These are phyloP conservation scores for Agaricus bisporus DNA, from an alignment of 768 basidiomycete genomes.

Conservation along the genomic window DNA sequence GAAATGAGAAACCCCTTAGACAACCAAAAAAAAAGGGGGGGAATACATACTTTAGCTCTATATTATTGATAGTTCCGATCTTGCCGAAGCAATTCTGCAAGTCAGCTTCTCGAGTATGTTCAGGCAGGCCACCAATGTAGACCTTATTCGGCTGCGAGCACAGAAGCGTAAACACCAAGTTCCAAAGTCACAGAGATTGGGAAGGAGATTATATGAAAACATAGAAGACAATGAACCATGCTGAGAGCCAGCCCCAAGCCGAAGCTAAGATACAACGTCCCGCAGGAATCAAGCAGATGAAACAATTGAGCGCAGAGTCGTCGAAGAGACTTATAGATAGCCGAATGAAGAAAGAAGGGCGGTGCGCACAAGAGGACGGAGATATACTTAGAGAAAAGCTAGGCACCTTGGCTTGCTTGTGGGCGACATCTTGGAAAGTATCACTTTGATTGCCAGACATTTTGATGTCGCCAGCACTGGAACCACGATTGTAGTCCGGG, in stretches of 20 bases:
- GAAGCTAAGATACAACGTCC: slow-evolving; percentile 11
- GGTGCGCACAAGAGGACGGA: slow-evolving; percentile 29
- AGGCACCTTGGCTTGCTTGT: slow-evolving; percentile 88
- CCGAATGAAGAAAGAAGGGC: slow-evolving; percentile 20
- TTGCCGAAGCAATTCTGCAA: slow-evolving; percentile 83
- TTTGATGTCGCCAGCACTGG: slow-evolving; percentile 39
- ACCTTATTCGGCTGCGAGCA: slow-evolving; percentile 88
- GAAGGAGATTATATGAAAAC: slow-evolving; percentile 30
- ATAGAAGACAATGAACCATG: slow-evolving; percentile 20
- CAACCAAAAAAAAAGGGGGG: slow-evolving; percentile 10
- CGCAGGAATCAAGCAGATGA: slow-evolving; percentile 26
- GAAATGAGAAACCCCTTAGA: slow-evolving; percentile 12
- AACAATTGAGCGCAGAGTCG: slow-evolving; percentile 15
- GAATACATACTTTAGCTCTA: slow-evolving; percentile 74
- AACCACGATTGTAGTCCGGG: slow-evolving; percentile 45
- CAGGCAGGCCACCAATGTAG: slow-evolving; percentile 86
- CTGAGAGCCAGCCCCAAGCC: slow-evolving; percentile 6
- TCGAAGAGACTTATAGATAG: slow-evolving; percentile 14
- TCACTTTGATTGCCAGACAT: slow-evolving; percentile 39
- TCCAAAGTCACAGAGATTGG: slow-evolving; percentile 34
- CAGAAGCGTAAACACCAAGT: slow-evolving; percentile 58
- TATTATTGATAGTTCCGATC: slow-evolving; percentile 66
- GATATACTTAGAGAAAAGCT: slow-evolving; percentile 33
- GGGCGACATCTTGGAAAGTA: slow-evolving; percentile 56
- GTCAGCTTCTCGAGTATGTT: slow-evolving; percentile 82